Evolutionary conservation across 441 rosid genomes (phyloP).

Genomic region (Euphorbia schlechtendalii): DNA sequence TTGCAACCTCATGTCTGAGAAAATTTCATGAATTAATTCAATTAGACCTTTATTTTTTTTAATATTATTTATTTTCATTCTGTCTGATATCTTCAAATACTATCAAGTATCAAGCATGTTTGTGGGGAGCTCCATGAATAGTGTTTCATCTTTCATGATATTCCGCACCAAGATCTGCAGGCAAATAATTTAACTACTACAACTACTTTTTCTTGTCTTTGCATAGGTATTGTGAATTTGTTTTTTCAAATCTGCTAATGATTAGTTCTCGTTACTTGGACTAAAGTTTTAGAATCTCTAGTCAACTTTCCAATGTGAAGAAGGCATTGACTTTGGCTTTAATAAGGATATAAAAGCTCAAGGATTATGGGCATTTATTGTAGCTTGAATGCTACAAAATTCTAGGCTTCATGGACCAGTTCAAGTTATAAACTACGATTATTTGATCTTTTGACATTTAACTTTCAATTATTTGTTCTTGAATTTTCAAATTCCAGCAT

Average conservation of each 20-base stretch:
- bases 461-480: slow-evolving; percentile 1
- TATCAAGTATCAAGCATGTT: not conserved
- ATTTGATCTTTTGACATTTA: slow-evolving; percentile 1
- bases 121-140: not conserved
- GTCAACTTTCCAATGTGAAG: not conserved
- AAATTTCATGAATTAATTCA: not conserved
- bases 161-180: not conserved
- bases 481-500: slow-evolving; percentile 6
- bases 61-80: not conserved
- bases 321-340: not conserved
- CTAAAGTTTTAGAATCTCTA: not conserved
- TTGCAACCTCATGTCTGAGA: not conserved
- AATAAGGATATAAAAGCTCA: not conserved
- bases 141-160: not conserved
- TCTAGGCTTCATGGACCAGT: not conserved
- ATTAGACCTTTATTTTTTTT: not conserved
- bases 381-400: not conserved
- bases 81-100: not conserved
- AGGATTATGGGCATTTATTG: not conserved
- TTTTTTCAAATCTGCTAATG: not conserved
- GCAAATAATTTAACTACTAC: not conserved
- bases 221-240: not conserved
- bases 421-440: slow-evolving; percentile 5
- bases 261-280: not conserved
- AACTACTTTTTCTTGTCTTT: not conserved